Base-by-base conservation (phyloP, 1,284 basidiomycete genomes). In the Lignosus rhinocerotis region DNA sequence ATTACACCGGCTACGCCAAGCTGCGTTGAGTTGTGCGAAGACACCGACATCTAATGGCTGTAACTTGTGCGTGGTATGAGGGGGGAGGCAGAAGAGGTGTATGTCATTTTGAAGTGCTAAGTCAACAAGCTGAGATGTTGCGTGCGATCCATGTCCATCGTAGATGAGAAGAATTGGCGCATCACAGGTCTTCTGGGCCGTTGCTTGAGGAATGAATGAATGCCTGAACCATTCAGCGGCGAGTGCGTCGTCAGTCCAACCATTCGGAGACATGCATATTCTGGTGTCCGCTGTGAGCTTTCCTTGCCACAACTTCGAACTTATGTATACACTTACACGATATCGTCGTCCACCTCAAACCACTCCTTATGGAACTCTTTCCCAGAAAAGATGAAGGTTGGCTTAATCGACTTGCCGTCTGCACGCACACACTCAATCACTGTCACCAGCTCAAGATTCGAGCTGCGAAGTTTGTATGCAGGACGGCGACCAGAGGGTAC, bases 41-140 rank as follows among this genome's bases (percentile, higher is more conserved):
- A 72, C 64, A 0, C 73, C 73, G 34, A 78, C 74, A 68, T 79
- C 75, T 10, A 75, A 69, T 1, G 76, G 75, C 55, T 79, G 76
- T 1, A 77, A 68, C 3, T 63, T 59, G 52, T 78, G 74, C 0
- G 76, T 79, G 0, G 72, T 77, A 52, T 79, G 73, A 1, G 74
- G 66, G 3, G 75, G 74, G 16, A 78, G 70, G 30, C 70, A 72
- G 46, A 73, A 61, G 14, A 79, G 51, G 19, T 69, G 43, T 30
- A 79, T 70, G 12, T 69, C 63, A 36, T 75, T 44, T 43, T 68
- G 32, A 2, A 53, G 10, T 2, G 70, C 71, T 19, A 70, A 49
- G 16, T 68, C 55, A 12, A 67, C 53, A 32, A 76, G 60, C 5
- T 62, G 19, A 1, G 45, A 4, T 52, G 75, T 69, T 10, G 33